Conservation (phyloP, 805 yeast species). For the Myxozyma mucilagina region DNA sequence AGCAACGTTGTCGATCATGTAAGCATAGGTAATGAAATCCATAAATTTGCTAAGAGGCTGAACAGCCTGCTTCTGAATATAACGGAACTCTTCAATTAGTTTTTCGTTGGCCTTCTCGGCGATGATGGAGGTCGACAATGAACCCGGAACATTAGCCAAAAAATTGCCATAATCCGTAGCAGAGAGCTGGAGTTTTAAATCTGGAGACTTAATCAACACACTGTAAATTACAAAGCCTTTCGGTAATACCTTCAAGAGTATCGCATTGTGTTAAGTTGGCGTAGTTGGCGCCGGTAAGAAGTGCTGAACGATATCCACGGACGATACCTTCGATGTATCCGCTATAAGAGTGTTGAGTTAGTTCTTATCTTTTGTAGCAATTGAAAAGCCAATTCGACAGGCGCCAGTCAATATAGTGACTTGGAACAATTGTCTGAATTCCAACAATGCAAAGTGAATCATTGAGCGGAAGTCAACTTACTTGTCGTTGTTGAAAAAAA, state of each 20-base stretch:
- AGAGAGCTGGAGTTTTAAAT: conserved; percentile 86
- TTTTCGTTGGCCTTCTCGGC: conserved; percentile 75
- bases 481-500: conserved; percentile 82
- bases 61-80: conserved; percentile 78
- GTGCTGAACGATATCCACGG: conserved; percentile 88
- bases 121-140: conserved; percentile 82
- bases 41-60: conserved; percentile 78
- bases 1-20: conserved; percentile 97
- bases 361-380: neutral
- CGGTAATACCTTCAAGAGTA: conserved; percentile 57
- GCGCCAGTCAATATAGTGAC: neutral
- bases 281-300: conserved; percentile 76
- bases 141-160: conserved; percentile 74
- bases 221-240: neutral
- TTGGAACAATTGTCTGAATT: too few species aligned
- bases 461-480: conserved; percentile 29
- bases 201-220: conserved; percentile 41
- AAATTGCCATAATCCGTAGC: conserved; percentile 96
- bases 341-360: conserved; percentile 34
- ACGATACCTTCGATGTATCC: conserved; percentile 95
- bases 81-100: conserved; percentile 79
- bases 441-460: too few species aligned
- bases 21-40: conserved; percentile 92
- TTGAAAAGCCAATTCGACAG: neutral
- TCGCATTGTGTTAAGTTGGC: conserved; percentile 95